These are phyloP conservation scores for Osmozyma mogii DNA, from an alignment of 805 yeast genomes.

Conservation along the genomic window DNA sequence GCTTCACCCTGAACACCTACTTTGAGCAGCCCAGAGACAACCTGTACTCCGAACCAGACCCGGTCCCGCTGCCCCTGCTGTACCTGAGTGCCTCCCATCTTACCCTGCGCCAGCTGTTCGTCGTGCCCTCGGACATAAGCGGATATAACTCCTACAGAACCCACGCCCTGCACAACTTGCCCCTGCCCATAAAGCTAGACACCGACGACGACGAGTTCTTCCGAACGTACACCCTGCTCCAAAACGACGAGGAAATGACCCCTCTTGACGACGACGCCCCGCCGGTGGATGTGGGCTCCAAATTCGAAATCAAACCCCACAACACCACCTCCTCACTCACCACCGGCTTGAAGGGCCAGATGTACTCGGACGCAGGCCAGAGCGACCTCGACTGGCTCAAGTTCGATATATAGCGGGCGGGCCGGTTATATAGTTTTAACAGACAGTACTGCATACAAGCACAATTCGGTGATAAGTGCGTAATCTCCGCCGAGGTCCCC, in stretches of 20 bases:
- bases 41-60: constrained; percentile 1
- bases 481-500: no score
- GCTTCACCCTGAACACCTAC: constrained; percentile 6
- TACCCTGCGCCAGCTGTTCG: constrained; percentile 6
- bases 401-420: no score
- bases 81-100: constrained; percentile 1
- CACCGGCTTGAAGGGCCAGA: constrained; percentile 11
- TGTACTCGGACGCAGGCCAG: no score
- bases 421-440: no score
- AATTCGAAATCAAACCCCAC: constrained; percentile 10
- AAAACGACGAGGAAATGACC: constrained; percentile 5
- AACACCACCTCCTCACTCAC: constrained; percentile 11
- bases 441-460: no score
- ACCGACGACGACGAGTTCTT: constrained; percentile 1
- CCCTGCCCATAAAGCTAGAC: no score
- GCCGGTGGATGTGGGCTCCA: constrained; percentile 4
- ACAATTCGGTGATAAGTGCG: no score
- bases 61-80: constrained; percentile 1
- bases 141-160: no score
- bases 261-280: constrained; percentile 9
- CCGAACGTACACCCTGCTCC: constrained; percentile 5
- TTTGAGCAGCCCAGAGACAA: constrained; percentile 1
- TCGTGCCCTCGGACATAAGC: constrained; percentile 9
- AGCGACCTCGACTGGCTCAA: no score
- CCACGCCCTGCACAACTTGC: no score